Base-by-base conservation (phyloP, 768 basidiomycete genomes). In the Psilocybe tampanensis region DNA sequence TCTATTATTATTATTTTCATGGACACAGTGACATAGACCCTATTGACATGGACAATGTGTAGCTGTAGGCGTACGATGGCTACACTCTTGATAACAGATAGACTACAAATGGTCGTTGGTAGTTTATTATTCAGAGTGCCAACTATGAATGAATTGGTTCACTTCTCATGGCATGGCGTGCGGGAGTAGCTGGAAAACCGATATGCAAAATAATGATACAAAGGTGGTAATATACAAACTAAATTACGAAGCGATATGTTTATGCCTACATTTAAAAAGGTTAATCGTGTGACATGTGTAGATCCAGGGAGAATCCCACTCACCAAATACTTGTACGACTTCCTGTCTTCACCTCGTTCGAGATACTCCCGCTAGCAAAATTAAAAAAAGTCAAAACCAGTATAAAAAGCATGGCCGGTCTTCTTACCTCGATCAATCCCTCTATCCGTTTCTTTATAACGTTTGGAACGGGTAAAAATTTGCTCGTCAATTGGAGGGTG, bases 391-490 rank as follows among this genome's bases (percentile, higher is more conserved):
- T 60, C 33, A 33, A 45, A 52, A 9, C 23, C 32, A 26, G 48
- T 12, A 44, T 24, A 26, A 22, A 43, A 18, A 36, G n/a, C 21
- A 49, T 18, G 22, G 23, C 24, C 8, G 29, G 44, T 33, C 13
- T 32, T 72, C 84, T 60, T 55, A 94, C 95, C 75, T 98, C 97
- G 50, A 99, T 98, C 57, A 99, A 73, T 24, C 83, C 85, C 69
- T 98, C 97, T 53, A 99, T 90, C 45, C 94, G 82, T 72, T 90
- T 94, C 81, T 99, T 99, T 77, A 99, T 93, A 60, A 83, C 80
- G 42, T 86, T 70, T 39, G 95, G 90, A 60, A 92, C 88, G 0
- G 96, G 96, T 47, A 83, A 83, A 80, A 98, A 99, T 3, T 96
- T 86, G 55, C 78, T 78, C 18, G 90, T 79, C 3, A 99, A 74